Base-by-base conservation (phyloP, 2,329 filamentous ascomycete genomes). In the Nemania sp. region DNA sequence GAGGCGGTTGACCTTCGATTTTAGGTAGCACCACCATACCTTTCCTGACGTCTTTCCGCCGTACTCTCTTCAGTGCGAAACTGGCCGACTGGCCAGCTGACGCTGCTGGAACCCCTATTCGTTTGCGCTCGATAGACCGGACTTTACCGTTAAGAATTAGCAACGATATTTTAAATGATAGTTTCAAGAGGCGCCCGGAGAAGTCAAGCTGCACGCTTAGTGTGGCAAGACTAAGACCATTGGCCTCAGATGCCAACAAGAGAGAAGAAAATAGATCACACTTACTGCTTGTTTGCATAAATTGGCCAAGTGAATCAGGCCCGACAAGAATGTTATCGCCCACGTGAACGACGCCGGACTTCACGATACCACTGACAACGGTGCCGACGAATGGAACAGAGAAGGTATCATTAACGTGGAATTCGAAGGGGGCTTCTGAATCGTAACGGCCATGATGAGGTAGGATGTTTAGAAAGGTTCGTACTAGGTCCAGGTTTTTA, bases 351-450 rank as follows among this genome's bases (percentile, higher is more conserved):
- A 97, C 90, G 0, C 95, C 92, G 0, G 90, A 89, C 75, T 97
- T 97, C 70, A 98, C 90, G 38, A 99, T 94, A 0, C 96, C 96
- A 41, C 93, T 96, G 1, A 99, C 94, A 0, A 99, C 96, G 0
- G 96, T 99, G 13, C 96, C 96, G 0, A 97, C 94, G 79, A 97
- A 97, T 1, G 96, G 96, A 4, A 99, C 96, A 0, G 94, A 98
- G 85, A 98, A 99, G 0, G 93, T 98, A 78, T 99, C 96, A 77
- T 98, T 99, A 72, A 99, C 88, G 68, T 97, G 91, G 74, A 98
- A 98, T 78, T 98, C 96, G 72, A 98, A 97, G 0, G 94, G 91
- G 0, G 93, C 93, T 54, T 93, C 90, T 20, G 90, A 86, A 77
- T 98, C 93, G 79, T 98, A 98, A 69, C 95, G 92, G 57, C 95